Evolutionary conservation across 1,139 yeast species (phyloP).

Genomic region (Geotrichum histeridarum): DNA sequence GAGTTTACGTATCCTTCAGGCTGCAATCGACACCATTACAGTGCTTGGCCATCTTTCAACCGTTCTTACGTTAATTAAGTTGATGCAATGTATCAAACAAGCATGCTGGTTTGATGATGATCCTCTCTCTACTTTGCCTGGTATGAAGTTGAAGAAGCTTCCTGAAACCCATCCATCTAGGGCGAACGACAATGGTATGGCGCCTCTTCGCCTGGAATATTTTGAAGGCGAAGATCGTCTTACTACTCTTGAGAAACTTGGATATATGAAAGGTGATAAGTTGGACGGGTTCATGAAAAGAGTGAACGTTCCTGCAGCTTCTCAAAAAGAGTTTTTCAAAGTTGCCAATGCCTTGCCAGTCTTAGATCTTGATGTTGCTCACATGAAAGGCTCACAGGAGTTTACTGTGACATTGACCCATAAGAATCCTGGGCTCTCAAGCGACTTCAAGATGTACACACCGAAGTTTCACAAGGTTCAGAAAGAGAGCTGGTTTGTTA

Average conservation of each 20-base stretch:
- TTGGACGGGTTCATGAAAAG: constrained; percentile 35
- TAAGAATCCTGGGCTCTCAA: constrained; percentile 46
- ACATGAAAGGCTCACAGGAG: constrained; percentile 27
- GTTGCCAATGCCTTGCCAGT: constrained; percentile 49
- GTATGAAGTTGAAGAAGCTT: constrained; percentile 42
- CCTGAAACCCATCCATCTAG: constrained; percentile 27
- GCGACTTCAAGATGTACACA: constrained; percentile 62
- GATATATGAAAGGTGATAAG: constrained; percentile 19
- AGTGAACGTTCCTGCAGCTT: constrained; percentile 37
- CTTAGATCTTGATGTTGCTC: constrained; percentile 37
- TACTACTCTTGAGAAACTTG: constrained; percentile 21
- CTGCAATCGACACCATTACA: constrained; percentile 83
- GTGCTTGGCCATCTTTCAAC: constrained; percentile 70
- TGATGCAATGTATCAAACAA: constrained; percentile 88
- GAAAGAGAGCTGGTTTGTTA: constrained; percentile 88
- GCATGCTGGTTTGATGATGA: constrained; percentile 81
- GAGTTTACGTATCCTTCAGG: constrained; percentile 87
- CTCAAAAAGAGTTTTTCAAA: constrained; percentile 36
- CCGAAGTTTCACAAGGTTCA: constrained; percentile 87
- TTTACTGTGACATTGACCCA: constrained; percentile 51
- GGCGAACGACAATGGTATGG: constrained; percentile 29
- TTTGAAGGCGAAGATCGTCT: constrained; percentile 9
- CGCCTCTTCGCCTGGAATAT: constrained; percentile 17
- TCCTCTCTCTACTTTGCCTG: constrained; percentile 67
- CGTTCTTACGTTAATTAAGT: constrained; percentile 53